Base-by-base conservation (phyloP, 1,284 basidiomycete species). In the Sporisorium exsertum region DNA sequence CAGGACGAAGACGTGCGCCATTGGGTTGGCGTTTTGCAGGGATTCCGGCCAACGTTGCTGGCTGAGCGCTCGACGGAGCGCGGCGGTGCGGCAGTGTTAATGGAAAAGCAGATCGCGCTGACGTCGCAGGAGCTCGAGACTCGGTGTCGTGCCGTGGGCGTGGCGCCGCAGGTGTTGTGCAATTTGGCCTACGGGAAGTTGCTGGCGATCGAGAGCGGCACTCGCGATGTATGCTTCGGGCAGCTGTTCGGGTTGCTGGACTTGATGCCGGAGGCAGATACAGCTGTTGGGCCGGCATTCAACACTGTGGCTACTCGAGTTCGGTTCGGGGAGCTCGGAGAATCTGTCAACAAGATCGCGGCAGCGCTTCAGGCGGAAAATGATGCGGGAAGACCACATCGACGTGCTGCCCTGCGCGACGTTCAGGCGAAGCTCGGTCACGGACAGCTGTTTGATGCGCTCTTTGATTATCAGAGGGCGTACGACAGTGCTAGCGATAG, bases 271-370 rank as follows among this genome's bases (percentile, higher is more conserved):
- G 77, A 74, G n/a, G 80, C 74, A 1, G 73, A 79, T 26, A 72
- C 68, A 5, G 69, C 78, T 33, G 63, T 84, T 18, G 81, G 81
- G 8, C 81, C 83, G 0, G 77, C 79, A 2, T 77, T 84, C 64
- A 84, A 84, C 51, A 82, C 83, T 12, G 69, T 82, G 6, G 71
- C 79, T 24, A 78, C 78, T 29, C 78, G 78, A 9, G 43, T 84
- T 15, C 46, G 65, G 7, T 66, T 77, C 33, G 57, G 46, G 9
- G 45, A 66, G 3, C 59, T 65, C 5, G 55, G 59, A 7, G 51
- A 54, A n/a, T 40, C 64, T 0, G 57, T 37, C 24, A 50, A n/a
- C 13, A 50, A 67, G 18, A 40, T 70, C 10, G 70, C 80, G 5
- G 50, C 35, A 1, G 29, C 46, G 16, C 20, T 82, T 32, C 81